Percentiles rank a stretch among this genome's conserved stretches.
Conservation (phyloP, 805 yeast species). For the Grigorovia humatica region DNA sequence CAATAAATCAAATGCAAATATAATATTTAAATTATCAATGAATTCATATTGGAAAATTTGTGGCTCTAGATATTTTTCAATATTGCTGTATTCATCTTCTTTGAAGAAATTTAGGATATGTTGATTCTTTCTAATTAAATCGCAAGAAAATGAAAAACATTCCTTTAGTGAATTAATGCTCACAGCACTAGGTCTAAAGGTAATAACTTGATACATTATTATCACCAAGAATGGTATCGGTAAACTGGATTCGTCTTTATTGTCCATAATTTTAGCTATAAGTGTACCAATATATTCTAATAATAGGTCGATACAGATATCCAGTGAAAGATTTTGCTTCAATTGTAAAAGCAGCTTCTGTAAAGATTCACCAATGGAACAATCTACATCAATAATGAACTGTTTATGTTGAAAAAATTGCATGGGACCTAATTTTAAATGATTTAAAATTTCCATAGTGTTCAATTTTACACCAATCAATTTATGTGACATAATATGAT, state of each 20-base stretch:
- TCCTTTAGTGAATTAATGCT: slow-evolving; percentile 29
- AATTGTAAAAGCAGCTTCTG: slow-evolving; percentile 9
- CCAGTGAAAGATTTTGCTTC: slow-evolving; percentile 14
- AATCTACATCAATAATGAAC: slow-evolving; percentile 10
- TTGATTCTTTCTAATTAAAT: slow-evolving; percentile 18
- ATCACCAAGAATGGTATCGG: slow-evolving; percentile 51
- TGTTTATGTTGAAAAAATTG: slow-evolving; percentile 9
- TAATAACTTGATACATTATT: slow-evolving; percentile 43
- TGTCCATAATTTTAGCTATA: slow-evolving; percentile 21
- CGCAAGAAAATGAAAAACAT: slow-evolving; percentile 21
- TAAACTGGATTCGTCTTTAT: slow-evolving; percentile 17
- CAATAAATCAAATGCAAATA: slow-evolving; percentile 45
- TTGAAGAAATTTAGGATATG: slow-evolving; percentile 15
- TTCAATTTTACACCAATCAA: slow-evolving; percentile 19
- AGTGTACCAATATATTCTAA: slow-evolving; percentile 20
- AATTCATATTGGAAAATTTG: slow-evolving; percentile 36
- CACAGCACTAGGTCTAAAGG: slow-evolving; percentile 56
- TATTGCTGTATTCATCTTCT: slow-evolving; percentile 13
- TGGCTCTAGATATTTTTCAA: slow-evolving; percentile 19
- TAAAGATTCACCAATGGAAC: slow-evolving; percentile 21
- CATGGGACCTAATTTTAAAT: slow-evolving; percentile 13
- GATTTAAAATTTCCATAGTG: slow-evolving; percentile 20
- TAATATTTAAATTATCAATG: slow-evolving; percentile 40
- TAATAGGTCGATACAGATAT: slow-evolving; percentile 17
- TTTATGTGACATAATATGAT: slow-evolving; percentile 16